Evolutionary conservation across 148 eudicot species (phyloP).

Genomic region (Limonium bicolor): DNA sequence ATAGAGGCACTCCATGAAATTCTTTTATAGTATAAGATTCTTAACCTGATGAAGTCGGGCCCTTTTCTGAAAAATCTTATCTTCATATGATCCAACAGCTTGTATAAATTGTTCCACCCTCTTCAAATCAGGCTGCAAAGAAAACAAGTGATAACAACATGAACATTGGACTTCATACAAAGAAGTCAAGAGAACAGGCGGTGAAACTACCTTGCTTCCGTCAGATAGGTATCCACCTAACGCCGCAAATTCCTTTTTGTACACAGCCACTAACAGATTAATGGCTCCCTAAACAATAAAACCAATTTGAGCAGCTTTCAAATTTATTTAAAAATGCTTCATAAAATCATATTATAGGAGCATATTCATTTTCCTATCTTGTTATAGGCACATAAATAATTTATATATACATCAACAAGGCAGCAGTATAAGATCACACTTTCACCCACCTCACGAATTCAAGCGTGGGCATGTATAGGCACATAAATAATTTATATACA

Average conservation of each 20-base stretch:
- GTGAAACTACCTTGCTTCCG: constrained; percentile 61
- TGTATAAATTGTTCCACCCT: constrained; percentile 84
- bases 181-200: not conserved
- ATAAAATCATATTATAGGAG: no score
- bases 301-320: no score
- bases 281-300: constrained; percentile 92
- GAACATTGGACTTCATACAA: not conserved
- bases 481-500: no score
- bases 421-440: not conserved
- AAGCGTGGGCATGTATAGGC: constrained; percentile 89
- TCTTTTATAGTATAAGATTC: not conserved
- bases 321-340: no score
- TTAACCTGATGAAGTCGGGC: constrained; percentile 71
- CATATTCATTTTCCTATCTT: no score
- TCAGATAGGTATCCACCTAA: constrained; percentile 78
- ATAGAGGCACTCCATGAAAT: not conserved
- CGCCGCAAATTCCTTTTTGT: constrained; percentile 67
- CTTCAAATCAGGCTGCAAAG: constrained; percentile 50
- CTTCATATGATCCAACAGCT: constrained; percentile 93
- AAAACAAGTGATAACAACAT: constrained; percentile 3
- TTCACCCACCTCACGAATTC: constrained; percentile 86
- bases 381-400: no score
- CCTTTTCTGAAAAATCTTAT: constrained; percentile 80
- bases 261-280: constrained; percentile 70
- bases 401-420: no score